phyloP scores from a whole-genome alignment of 2,329 filamentous ascomycete species.

The Xylariaceae sp. region DNA sequence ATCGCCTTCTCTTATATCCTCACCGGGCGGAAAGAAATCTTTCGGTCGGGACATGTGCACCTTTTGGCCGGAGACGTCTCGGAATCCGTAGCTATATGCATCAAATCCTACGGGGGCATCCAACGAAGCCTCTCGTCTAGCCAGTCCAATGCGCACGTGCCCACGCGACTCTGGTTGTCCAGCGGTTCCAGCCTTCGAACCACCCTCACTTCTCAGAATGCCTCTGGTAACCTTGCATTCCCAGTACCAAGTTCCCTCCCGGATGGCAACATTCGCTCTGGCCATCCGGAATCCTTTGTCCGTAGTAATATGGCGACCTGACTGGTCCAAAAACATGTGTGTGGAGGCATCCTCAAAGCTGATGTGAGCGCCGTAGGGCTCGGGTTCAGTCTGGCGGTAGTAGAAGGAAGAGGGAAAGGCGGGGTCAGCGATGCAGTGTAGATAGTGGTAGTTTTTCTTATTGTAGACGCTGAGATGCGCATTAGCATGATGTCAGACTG shows the following conservation, averaged over 20 bases:
- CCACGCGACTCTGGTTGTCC: conserved; percentile 46
- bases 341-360: conserved; percentile 89
- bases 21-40: conserved; percentile 74
- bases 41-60: conserved; percentile 92
- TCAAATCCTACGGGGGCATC: conserved; percentile 84
- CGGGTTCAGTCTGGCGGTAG: conserved; percentile 82
- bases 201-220: conserved; percentile 7
- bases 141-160: conserved; percentile 82
- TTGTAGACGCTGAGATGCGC: conserved; percentile 48
- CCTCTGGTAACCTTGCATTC: conserved; percentile 87
- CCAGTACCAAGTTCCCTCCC: conserved; percentile 89
- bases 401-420: conserved; percentile 79
- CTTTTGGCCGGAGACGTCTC: conserved; percentile 84
- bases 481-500: conserved; percentile 7
- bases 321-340: conserved; percentile 75
- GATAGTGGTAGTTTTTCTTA: conserved; percentile 77
- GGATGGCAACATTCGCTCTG: conserved; percentile 81
- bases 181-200: conserved; percentile 44
- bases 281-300: conserved; percentile 91
- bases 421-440: conserved; percentile 84
- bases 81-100: conserved; percentile 88
- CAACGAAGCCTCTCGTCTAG: conserved; percentile 70
- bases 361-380: conserved; percentile 76
- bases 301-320: conserved; percentile 74
- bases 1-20: conserved; percentile 81